Evolutionary conservation across 768 basidiomycete species (phyloP).

Genomic region (Nidularia pulvinata): DNA sequence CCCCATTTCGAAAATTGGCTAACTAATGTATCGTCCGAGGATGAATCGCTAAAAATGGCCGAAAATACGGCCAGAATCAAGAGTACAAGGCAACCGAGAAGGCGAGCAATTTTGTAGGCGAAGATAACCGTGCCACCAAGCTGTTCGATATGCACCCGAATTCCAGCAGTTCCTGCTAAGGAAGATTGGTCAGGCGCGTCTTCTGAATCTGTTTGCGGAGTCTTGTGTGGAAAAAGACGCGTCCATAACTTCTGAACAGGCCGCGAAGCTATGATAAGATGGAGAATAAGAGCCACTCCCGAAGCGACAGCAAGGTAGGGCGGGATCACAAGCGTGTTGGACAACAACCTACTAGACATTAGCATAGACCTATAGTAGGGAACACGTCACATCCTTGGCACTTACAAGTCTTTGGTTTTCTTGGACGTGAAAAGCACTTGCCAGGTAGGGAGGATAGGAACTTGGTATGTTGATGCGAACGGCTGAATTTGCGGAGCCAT

Average conservation of each 20-base stretch:
- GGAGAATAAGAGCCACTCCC: conserved; percentile 24
- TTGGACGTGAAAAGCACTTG: no score
- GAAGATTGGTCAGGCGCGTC: conserved; percentile 15
- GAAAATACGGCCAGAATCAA: conserved; percentile 48
- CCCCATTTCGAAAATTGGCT: conserved; percentile 8
- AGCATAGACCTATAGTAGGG: no score
- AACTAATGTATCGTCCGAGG: neutral
- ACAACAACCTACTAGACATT: conserved; percentile 3
- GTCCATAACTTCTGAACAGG: conserved; percentile 13
- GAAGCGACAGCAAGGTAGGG: conserved; percentile 31
- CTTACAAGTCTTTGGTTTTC: no score
- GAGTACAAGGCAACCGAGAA: conserved; percentile 43
- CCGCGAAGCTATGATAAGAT: neutral
- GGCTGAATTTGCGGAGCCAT: no score
- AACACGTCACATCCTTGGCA: no score
- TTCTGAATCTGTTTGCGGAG: conserved; percentile 21
- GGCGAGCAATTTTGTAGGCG: conserved; percentile 41
- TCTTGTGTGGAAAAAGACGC: conserved; percentile 6
- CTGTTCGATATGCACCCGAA: conserved; percentile 30
- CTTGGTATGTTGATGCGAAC: no score
- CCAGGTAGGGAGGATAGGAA: no score
- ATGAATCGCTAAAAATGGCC: conserved; percentile 26
- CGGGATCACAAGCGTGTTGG: conserved; percentile 30
- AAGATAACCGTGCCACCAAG: conserved; percentile 50
- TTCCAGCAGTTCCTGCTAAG: neutral